A percentile compares a stretch with the other conserved stretches of the same genome.
phyloP scores from a whole-genome alignment of 2,329 filamentous ascomycete genomes.

The Fusarium acutatum region DNA sequence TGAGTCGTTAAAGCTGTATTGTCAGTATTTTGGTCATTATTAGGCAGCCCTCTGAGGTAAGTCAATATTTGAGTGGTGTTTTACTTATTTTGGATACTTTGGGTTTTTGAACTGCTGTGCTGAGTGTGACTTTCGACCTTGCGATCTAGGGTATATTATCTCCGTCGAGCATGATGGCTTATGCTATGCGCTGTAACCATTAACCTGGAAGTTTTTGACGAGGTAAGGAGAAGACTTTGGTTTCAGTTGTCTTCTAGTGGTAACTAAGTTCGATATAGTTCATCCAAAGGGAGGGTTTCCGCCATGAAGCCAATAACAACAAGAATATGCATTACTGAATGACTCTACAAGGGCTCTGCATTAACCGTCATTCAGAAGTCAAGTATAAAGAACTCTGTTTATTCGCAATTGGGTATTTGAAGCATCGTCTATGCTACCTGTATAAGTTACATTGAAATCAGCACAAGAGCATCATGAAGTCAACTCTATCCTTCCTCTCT shows the following conservation, averaged over 20 bases:
- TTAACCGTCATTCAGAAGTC: background rate
- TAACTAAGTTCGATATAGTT: too few relatives aligned
- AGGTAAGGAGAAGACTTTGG: background rate
- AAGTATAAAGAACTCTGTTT: too few relatives aligned
- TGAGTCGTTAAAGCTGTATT: too few relatives aligned
- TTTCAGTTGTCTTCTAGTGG: too few relatives aligned
- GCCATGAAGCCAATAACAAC: background rate
- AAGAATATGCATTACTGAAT: accelerated
- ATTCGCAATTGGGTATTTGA: accelerated
- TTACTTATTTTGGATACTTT: too few relatives aligned
- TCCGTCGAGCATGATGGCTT: background rate
- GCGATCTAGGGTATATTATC: background rate
- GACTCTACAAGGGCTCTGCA: background rate
- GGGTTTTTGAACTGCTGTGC: too few relatives aligned
- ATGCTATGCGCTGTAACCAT: background rate
- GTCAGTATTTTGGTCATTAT: too few relatives aligned
- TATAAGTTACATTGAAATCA: background rate
- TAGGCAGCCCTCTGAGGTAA: too few relatives aligned
- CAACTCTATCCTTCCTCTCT: background rate
- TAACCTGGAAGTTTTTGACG: background rate
- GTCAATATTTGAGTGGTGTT: too few relatives aligned
- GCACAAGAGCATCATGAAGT: background rate
- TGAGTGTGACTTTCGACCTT: too few relatives aligned
- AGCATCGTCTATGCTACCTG: background rate
- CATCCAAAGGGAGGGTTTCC: background rate